Base-by-base conservation (phyloP, 129 eudicot species). In the Tanacetum coccineum region DNA sequence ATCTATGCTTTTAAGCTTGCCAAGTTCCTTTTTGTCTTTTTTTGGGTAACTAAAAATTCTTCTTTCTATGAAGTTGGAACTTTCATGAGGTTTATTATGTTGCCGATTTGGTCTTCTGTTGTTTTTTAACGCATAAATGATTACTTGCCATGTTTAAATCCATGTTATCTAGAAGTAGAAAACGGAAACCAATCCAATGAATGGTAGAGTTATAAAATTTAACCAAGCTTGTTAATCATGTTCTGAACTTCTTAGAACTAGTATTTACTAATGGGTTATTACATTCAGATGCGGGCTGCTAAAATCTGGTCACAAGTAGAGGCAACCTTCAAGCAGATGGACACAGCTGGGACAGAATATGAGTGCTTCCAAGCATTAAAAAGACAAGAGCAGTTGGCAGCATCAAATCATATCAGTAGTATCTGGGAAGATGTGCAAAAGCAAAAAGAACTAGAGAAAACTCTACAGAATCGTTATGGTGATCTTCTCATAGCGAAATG, bases 401-500 rank as follows among this genome's bases (percentile, higher is more conserved):
- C 95, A 57, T 70, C 92, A 18, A 79, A 80, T 42, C 84, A 96
- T 79, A 81, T 89, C 45, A 89, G 84, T 66, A 68, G 77, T 62
- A 86, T 94, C 56, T 82, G 97, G 96, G 95, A 89, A 72, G 96
- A 94, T n/a, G n/a, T n/a, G n/a, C n/a, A n/a, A n/a, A n/a, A n/a
- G n/a, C n/a, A n/a, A n/a, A n/a, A n/a, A n/a, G n/a, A n/a, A n/a
- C n/a, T n/a, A n/a, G n/a, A n/a, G n/a, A n/a, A n/a, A n/a, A n/a
- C n/a, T n/a, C n/a, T n/a, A n/a, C n/a, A n/a, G n/a, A n/a, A n/a
- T n/a, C n/a, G n/a, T n/a, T n/a, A n/a, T n/a, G n/a, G n/a, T n/a
- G n/a, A n/a, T n/a, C n/a, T n/a, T n/a, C n/a, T n/a, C n/a, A n/a
- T n/a, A n/a, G n/a, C n/a, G n/a, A n/a, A n/a, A n/a, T n/a, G n/a